A percentile compares a stretch with the other conserved stretches of the same genome.
Conservation (phyloP, 2,329 filamentous ascomycete species). For the Zalaria obscura region DNA sequence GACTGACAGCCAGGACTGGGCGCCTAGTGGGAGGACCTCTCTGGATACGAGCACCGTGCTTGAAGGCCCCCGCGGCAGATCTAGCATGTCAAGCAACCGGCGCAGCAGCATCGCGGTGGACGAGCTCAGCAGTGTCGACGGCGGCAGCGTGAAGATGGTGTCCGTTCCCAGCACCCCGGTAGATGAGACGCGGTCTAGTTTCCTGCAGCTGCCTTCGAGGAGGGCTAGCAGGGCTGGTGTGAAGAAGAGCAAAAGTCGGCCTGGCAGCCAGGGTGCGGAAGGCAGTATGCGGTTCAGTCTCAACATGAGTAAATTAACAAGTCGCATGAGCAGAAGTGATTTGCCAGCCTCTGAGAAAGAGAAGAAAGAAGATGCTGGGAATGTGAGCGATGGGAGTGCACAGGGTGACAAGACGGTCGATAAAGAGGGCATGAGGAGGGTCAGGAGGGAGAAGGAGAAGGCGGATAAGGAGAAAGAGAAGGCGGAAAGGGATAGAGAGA, state of each 20-base stretch:
- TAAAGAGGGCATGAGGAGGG: not conserved
- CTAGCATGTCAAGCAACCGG: conserved; percentile 21
- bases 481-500: not conserved
- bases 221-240: conserved; percentile 12
- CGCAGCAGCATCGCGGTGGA: conserved; percentile 27
- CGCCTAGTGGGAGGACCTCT: conserved; percentile 13
- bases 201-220: conserved; percentile 15
- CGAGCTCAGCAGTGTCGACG: conserved; percentile 15
- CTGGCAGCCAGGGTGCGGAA: conserved; percentile 18
- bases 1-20: conserved; percentile 3
- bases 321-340: conserved; percentile 2
- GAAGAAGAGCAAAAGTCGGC: conserved; percentile 23
- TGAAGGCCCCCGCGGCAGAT: conserved; percentile 15
- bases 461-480: not conserved
- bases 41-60: conserved; percentile 14
- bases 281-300: conserved; percentile 23
- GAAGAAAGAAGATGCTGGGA: not conserved
- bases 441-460: not conserved
- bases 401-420: not conserved
- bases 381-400: too few species aligned
- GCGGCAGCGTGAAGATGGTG: conserved; percentile 11
- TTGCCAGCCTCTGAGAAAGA: conserved; percentile 1
- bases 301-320: conserved; percentile 23
- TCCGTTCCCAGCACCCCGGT: conserved; percentile 25
- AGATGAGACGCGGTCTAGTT: conserved; percentile 22